These are phyloP conservation scores for Ilyonectria mors-panacis DNA, from an alignment of 2,329 filamentous ascomycete genomes.

Conservation along the genomic window DNA sequence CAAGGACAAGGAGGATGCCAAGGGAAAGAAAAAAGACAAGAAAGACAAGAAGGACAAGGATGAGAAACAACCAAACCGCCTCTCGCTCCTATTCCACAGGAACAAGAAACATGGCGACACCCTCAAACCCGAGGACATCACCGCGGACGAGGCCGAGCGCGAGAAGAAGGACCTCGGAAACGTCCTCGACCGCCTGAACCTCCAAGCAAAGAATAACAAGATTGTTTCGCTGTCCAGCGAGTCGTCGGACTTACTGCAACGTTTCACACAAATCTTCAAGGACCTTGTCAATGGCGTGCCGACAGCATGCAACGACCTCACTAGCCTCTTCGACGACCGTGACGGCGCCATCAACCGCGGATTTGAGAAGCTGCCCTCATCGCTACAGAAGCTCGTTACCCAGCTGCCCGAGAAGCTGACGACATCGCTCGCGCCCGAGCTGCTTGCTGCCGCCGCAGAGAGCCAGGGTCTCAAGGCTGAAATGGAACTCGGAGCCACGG, in stretches of 20 bases:
- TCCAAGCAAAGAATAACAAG: conserved; percentile 86
- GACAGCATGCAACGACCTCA: conserved; percentile 93
- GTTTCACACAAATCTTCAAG: conserved; percentile 92
- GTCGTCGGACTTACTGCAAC: conserved; percentile 83
- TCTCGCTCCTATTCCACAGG: conserved; percentile 55
- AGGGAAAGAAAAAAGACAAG: conserved; percentile 48
- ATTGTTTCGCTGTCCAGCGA: conserved; percentile 89
- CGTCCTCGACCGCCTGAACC: conserved; percentile 87
- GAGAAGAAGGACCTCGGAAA: conserved; percentile 81
- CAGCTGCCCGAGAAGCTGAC: conserved; percentile 88
- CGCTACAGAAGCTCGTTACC: conserved; percentile 89
- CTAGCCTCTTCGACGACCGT: conserved; percentile 71
- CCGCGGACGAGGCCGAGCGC: conserved; percentile 59
- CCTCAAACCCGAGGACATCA: conserved; percentile 54
- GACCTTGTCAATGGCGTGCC: conserved; percentile 94
- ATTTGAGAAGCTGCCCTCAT: conserved; percentile 79
- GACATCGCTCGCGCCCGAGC: conserved; percentile 81
- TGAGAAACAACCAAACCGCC: conserved; percentile 53
- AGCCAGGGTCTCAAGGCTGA: conserved; percentile 75
- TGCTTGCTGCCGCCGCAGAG: conserved; percentile 84
- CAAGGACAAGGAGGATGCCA: conserved; percentile 49
- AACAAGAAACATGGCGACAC: conserved; percentile 58
- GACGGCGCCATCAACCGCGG: conserved; percentile 72
- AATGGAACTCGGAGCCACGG: conserved; percentile 71
- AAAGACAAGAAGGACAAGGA: conserved; percentile 39